Conservation (phyloP, 768 basidiomycete genomes). For the Tubosaeta brunneosetosa region DNA sequence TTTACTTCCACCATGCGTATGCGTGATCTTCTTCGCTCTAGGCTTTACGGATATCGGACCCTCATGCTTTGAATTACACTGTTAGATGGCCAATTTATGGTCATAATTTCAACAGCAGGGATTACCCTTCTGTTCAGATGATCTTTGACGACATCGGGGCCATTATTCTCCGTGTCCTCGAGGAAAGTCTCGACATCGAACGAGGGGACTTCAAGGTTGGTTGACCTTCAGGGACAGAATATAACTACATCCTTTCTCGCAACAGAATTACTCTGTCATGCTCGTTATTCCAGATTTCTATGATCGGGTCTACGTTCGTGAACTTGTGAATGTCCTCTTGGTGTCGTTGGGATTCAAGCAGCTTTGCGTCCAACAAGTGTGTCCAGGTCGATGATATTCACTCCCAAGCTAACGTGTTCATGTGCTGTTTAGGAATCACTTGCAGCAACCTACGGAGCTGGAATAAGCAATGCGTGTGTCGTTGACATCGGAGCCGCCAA, state of each 20-base stretch:
- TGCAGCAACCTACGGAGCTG: slow-evolving; percentile 92
- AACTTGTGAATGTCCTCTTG: slow-evolving; percentile 68
- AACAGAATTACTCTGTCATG: slow-evolving; percentile 79
- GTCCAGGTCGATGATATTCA: background rate
- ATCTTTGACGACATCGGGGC: slow-evolving; percentile 74
- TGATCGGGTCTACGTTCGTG: slow-evolving; percentile 77
- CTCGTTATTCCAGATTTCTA: slow-evolving; percentile 92
- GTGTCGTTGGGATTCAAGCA: slow-evolving; percentile 88
- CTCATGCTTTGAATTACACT: slow-evolving; percentile 60
- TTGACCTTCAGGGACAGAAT: background rate
- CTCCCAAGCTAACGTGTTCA: background rate
- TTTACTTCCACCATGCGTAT: background rate
- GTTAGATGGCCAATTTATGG: slow-evolving; percentile 80
- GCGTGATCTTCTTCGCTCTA: slow-evolving; percentile 27
- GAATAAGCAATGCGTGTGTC: slow-evolving; percentile 91
- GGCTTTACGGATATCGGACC: slow-evolving; percentile 70
- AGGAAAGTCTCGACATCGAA: slow-evolving; percentile 53
- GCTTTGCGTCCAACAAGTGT: slow-evolving; percentile 84
- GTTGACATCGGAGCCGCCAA: slow-evolving; percentile 87
- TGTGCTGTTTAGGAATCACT: slow-evolving; percentile 66
- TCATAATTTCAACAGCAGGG: slow-evolving; percentile 76
- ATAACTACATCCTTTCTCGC: background rate
- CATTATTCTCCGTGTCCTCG: slow-evolving; percentile 59
- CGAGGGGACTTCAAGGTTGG: slow-evolving; percentile 57
- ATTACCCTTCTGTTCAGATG: slow-evolving; percentile 67